phyloP scores from a whole-genome alignment of 2,329 filamentous ascomycete genomes.

The Alternaria rosae region DNA sequence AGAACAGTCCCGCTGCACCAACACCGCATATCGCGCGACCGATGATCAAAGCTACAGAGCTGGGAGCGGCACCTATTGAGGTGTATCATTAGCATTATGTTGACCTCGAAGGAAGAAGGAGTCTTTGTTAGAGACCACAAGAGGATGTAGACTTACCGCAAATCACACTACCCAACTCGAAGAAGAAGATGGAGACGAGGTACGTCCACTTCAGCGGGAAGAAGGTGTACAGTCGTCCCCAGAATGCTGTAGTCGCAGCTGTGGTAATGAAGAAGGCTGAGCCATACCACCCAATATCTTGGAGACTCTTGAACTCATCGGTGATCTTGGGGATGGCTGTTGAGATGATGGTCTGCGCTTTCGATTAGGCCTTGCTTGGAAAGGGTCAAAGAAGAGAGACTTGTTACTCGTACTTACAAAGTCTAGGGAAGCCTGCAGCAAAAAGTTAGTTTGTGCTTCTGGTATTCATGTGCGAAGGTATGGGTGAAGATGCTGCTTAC shows the following conservation, averaged over 20 bases:
- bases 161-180: constrained; percentile 4
- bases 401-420: not conserved
- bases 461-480: not conserved
- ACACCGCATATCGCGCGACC: constrained; percentile 8
- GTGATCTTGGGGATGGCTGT: constrained; percentile 45
- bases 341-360: constrained; percentile 24
- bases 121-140: no score
- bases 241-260: constrained; percentile 21
- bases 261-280: constrained; percentile 38
- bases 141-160: not conserved
- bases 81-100: not conserved
- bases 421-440: constrained; percentile 1
- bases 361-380: not conserved
- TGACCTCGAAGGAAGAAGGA: not conserved
- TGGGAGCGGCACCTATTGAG: not conserved
- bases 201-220: constrained; percentile 28
- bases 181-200: constrained; percentile 6
- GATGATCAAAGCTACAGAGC: not conserved
- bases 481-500: not conserved
- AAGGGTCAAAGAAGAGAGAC: not conserved
- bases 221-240: constrained; percentile 19
- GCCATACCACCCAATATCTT: constrained; percentile 42
- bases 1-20: constrained; percentile 2
- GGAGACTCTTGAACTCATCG: constrained; percentile 38
- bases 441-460: not conserved